phyloP scores from a whole-genome alignment of 345 rosid species.

The Excoecaria agallocha region DNA sequence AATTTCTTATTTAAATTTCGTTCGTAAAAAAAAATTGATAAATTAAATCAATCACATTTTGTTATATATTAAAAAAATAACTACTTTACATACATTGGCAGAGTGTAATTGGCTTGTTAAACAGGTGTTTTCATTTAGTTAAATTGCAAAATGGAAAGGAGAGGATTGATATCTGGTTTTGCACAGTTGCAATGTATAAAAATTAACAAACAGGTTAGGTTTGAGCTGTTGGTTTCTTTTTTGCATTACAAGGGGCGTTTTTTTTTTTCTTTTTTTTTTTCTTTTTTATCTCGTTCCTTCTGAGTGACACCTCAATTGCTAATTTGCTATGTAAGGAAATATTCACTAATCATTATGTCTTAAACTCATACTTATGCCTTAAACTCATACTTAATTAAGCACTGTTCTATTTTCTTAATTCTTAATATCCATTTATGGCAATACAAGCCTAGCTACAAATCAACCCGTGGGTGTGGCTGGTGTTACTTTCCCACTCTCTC shows the following conservation, averaged over 20 bases:
- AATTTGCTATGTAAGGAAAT: neutral
- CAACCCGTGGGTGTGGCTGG: neutral
- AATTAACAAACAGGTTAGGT: neutral
- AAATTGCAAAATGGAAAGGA: neutral
- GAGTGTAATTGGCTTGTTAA: no score
- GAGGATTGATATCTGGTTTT: constrained; percentile 22
- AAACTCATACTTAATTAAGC: neutral
- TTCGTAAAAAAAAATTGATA: no score
- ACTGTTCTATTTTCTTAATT: no score
- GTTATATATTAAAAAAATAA: no score
- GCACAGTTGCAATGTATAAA: neutral
- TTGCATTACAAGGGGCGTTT: constrained; percentile 26
- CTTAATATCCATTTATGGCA: neutral
- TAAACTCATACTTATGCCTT: neutral
- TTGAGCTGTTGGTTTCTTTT: constrained; percentile 27
- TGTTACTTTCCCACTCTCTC: no score
- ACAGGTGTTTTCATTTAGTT: no score
- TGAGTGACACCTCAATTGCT: no score
- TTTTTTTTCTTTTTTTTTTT: no score
- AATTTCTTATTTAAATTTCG: no score
- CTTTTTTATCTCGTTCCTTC: no score
- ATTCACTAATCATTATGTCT: neutral
- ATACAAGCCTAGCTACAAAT: neutral
- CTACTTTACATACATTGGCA: no score
- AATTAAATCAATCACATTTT: no score